These are phyloP conservation scores for Exophiala lecanii-corni DNA, from an alignment of 2,329 filamentous ascomycete species.

Conservation along the genomic window DNA sequence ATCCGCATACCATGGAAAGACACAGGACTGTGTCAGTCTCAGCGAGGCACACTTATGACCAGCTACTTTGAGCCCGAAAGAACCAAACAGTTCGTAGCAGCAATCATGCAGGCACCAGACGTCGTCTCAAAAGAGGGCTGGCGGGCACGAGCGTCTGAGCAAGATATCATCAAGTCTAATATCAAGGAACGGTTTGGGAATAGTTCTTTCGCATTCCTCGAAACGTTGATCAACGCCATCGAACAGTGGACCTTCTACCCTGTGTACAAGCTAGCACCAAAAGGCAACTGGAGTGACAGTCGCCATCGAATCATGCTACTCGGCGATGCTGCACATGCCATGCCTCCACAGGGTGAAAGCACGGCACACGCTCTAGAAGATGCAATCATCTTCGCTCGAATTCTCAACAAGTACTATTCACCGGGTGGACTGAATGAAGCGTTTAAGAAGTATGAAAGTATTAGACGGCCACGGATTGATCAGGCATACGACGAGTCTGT, in stretches of 20 bases:
- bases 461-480: constrained; percentile 10
- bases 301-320: constrained; percentile 37
- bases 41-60: constrained; percentile 14
- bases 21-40: constrained; percentile 16
- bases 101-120: constrained; percentile 15
- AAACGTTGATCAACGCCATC: constrained; percentile 38
- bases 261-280: constrained; percentile 42
- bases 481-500: constrained; percentile 11
- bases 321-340: constrained; percentile 44
- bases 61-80: constrained; percentile 10
- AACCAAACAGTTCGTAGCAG: constrained; percentile 14
- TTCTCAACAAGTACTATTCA: constrained; percentile 1
- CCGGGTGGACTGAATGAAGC: constrained; percentile 1
- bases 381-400: constrained; percentile 14
- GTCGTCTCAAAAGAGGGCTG: constrained; percentile 16
- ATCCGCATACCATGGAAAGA: constrained; percentile 12
- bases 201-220: constrained; percentile 34
- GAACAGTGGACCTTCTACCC: constrained; percentile 40
- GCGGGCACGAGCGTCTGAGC: constrained; percentile 34
- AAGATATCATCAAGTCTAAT: constrained; percentile 38
- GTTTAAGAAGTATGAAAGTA: constrained; percentile 10
- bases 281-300: constrained; percentile 43
- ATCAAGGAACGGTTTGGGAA: constrained; percentile 39
- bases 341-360: constrained; percentile 17
- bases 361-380: constrained; percentile 16